phyloP scores from a whole-genome alignment of 805 yeast species.

The Hanseniaspora nectarophila region DNA sequence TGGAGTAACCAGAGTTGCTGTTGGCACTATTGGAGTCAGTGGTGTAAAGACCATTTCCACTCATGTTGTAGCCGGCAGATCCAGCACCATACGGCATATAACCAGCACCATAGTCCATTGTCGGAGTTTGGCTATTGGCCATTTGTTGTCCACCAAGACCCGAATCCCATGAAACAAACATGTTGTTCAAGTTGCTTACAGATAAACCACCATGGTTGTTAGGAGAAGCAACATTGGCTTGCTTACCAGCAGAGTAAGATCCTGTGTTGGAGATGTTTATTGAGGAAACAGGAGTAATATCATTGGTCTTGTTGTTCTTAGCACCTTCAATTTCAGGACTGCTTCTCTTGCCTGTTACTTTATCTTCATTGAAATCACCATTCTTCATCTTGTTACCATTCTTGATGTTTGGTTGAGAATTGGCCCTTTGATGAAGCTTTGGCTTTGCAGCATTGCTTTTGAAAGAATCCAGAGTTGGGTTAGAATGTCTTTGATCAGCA shows the following conservation, averaged over 20 bases:
- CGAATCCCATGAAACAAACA: constrained; percentile 13
- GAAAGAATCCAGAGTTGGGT: not conserved
- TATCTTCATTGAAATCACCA: not conserved
- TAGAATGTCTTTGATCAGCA: not conserved
- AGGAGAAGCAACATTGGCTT: constrained; percentile 1
- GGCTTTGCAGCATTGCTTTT: not conserved
- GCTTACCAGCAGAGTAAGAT: not conserved
- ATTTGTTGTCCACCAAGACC: not conserved
- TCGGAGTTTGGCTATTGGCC: not conserved
- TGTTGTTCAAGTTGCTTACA: not conserved
- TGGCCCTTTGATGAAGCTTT: constrained; percentile 11
- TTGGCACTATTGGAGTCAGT: not conserved
- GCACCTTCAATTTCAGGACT: not conserved
- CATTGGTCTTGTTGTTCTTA: not conserved
- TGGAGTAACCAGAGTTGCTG: not conserved
- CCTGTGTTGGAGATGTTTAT: not conserved
- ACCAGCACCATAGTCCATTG: constrained; percentile 1
- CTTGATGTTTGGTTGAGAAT: constrained; percentile 9
- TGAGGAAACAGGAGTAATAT: not conserved
- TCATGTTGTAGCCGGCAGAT: not conserved
- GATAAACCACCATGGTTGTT: not conserved
- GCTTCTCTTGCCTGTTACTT: not conserved
- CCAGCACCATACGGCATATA: not conserved
- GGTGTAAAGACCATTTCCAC: not conserved
- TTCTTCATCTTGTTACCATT: not conserved